Evolutionary conservation across 2,329 filamentous ascomycete species (phyloP).

Genomic region (Fusarium albosuccineum): DNA sequence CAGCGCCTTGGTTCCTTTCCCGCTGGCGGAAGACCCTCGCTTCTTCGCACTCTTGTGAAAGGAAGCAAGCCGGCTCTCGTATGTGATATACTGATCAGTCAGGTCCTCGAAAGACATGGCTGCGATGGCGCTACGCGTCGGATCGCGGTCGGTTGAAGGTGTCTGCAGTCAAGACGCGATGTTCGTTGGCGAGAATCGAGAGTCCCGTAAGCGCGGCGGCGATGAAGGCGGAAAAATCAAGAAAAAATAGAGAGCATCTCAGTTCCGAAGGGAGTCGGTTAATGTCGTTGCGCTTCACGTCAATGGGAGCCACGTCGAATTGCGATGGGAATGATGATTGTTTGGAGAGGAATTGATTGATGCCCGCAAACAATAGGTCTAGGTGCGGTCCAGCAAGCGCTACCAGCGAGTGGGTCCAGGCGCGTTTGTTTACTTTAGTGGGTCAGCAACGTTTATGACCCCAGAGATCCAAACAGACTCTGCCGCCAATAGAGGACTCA

Average conservation of each 20-base stretch:
- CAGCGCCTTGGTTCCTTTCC: slow-evolving; percentile 64
- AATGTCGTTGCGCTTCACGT: slow-evolving; percentile 17
- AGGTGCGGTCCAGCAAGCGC: slow-evolving; percentile 20
- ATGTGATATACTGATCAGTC: slow-evolving; percentile 69
- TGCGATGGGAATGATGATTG: slow-evolving; percentile 21
- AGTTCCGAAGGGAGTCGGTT: slow-evolving; percentile 17
- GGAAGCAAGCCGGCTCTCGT: slow-evolving; percentile 82
- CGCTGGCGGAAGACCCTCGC: slow-evolving; percentile 74
- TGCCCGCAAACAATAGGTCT: slow-evolving; percentile 26
- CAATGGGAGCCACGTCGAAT: slow-evolving; percentile 8
- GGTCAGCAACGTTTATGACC: slow-evolving; percentile 23
- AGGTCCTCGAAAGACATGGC: slow-evolving; percentile 53
- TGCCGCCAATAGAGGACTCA: slow-evolving; percentile 2
- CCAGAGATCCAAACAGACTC: slow-evolving; percentile 36
- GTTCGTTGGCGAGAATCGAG: slow-evolving; percentile 17
- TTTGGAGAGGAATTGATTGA: slow-evolving; percentile 37
- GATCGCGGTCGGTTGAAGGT: slow-evolving; percentile 33
- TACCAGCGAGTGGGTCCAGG: slow-evolving; percentile 32
- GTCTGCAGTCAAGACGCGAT: slow-evolving; percentile 37
- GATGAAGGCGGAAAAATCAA: slow-evolving; percentile 19
- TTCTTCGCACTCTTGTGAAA: slow-evolving; percentile 80
- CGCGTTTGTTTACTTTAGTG: slow-evolving; percentile 54
- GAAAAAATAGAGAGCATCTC: slow-evolving; percentile 36
- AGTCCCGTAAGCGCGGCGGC: slow-evolving; percentile 18
- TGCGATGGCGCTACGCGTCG: slow-evolving; percentile 37